Base-by-base conservation (phyloP, 2,329 filamentous ascomycete genomes). In the Colletotrichum sp. region DNA sequence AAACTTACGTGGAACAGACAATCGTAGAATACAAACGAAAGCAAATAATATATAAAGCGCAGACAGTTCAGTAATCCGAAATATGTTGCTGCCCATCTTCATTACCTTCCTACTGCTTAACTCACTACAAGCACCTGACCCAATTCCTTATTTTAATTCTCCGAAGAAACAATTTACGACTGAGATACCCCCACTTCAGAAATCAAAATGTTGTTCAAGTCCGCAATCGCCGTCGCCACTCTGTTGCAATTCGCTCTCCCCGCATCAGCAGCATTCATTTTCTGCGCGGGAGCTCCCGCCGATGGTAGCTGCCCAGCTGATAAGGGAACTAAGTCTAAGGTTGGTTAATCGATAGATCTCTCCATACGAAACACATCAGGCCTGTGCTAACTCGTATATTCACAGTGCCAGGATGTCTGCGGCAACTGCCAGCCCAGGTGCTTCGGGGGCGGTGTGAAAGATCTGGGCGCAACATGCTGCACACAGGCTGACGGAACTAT, bases 281-380 rank as follows among this genome's bases (percentile, higher is more conserved):
- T 60, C n/a, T 69, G 66, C 24, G 66, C 21, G 26, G 66, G 66
- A 32, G 66, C 66, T n/a, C 66, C 66, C 3, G 24, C 34, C 6
- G 66, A 60, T n/a, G 66, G 66, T 30, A 69, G 52, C 28, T 69
- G 66, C 21, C 66, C 66, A 6, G 55, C 66, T 30, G 66, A 60
- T 2, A 69, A 69, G 21, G 66, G 52, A 44, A 44, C 52, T 10
- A 69, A 60, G 52, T 44, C 16, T 3, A 28, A 15, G n/a, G 66
- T 60, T 16, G 44, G 52, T 12, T 3, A 30, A 18, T 28, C 0
- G 3, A 8, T 39, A 16, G 9, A 66, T 10, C 9, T 15, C 24
- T 9, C 16, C 4, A 0, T 24, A 3, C 30, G 4, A 57, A 12
- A 39, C 26, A 7, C 3, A 55, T n/a, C 1, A n/a, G 10, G 8